Evolutionary conservation across 2,329 filamentous ascomycete genomes (phyloP).

Genomic region (Ophiosphaerella narmari): DNA sequence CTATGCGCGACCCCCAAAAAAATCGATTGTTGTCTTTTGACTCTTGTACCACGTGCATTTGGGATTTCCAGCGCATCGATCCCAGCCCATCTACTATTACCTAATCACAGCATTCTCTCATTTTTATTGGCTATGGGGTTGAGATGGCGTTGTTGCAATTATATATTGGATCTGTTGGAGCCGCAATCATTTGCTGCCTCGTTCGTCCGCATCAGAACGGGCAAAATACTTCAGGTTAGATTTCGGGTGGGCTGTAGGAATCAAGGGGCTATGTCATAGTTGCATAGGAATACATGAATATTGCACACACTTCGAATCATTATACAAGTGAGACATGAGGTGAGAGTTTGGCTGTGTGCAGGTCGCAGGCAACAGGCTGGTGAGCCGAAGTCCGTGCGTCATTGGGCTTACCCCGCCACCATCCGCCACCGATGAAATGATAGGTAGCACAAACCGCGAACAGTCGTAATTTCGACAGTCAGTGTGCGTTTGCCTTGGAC

Average conservation of each 20-base stretch:
- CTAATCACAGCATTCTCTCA: slow-evolving; percentile 6
- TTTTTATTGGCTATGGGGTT: background rate
- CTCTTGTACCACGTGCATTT: slow-evolving; percentile 7
- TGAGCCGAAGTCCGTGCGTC: no score
- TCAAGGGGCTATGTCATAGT: background rate
- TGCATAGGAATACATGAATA: slow-evolving; percentile 5
- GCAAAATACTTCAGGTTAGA: slow-evolving; percentile 3
- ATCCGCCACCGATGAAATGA: slow-evolving; percentile 21
- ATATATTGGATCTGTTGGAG: slow-evolving; percentile 3
- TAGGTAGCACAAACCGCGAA: slow-evolving; percentile 10
- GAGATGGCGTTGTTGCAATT: background rate
- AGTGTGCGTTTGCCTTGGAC: slow-evolving; percentile 34
- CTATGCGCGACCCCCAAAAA: slow-evolving; percentile 12
- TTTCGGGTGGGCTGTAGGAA: background rate
- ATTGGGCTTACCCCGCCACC: slow-evolving; percentile 15
- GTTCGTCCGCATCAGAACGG: slow-evolving; percentile 1
- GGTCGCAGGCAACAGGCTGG: no score
- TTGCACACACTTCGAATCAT: background rate
- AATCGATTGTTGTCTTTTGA: slow-evolving; percentile 13
- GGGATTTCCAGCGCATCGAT: background rate
- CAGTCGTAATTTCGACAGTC: slow-evolving; percentile 27
- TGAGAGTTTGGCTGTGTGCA: no score
- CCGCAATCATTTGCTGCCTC: background rate
- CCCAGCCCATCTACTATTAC: slow-evolving; percentile 4
- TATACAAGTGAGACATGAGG: background rate